Percentiles rank a stretch among this genome's conserved stretches.
Conservation (phyloP, 495 filamentous ascomycete species). For the Aspergillus asperescens region DNA sequence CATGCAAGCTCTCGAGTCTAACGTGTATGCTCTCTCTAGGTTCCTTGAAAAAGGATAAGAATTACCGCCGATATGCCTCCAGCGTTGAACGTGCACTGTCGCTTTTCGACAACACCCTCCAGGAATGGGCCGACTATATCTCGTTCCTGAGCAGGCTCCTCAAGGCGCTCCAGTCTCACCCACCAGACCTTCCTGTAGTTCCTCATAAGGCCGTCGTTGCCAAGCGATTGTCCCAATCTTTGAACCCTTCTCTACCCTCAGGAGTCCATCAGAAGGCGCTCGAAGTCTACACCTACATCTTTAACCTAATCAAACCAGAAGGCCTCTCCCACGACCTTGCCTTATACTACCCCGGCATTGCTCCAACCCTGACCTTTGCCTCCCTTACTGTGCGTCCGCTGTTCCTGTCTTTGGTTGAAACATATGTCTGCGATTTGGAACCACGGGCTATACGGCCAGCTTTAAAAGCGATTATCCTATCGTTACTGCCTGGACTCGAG, state of each 20-base stretch:
- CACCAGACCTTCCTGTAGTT: conserved; percentile 61
- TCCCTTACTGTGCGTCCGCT: conserved; percentile 80
- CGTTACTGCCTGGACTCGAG: conserved; percentile 84
- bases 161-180: conserved; percentile 84
- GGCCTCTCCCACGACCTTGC: conserved; percentile 73
- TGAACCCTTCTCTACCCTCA: conserved; percentile 87
- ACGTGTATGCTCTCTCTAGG: conserved; percentile 39
- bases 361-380: conserved; percentile 84
- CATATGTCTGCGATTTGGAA: conserved; percentile 67
- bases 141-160: conserved; percentile 75
- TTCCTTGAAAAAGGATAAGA: conserved; percentile 74
- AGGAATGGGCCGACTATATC: conserved; percentile 99
- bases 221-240: conserved; percentile 87
- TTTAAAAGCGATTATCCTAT: conserved; percentile 79
- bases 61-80: conserved; percentile 84
- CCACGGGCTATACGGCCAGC: conserved; percentile 70
- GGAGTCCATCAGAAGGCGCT: conserved; percentile 98
- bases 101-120: conserved; percentile 84
- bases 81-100: conserved; percentile 82
- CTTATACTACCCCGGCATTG: conserved; percentile 84
- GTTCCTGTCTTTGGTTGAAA: conserved; percentile 79
- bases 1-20: neutral
- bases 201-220: conserved; percentile 81
- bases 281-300: conserved; percentile 88
- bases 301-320: conserved; percentile 55